Conservation (phyloP, 371 early-diverging fungal species). For the Rhizopus delemar region DNA sequence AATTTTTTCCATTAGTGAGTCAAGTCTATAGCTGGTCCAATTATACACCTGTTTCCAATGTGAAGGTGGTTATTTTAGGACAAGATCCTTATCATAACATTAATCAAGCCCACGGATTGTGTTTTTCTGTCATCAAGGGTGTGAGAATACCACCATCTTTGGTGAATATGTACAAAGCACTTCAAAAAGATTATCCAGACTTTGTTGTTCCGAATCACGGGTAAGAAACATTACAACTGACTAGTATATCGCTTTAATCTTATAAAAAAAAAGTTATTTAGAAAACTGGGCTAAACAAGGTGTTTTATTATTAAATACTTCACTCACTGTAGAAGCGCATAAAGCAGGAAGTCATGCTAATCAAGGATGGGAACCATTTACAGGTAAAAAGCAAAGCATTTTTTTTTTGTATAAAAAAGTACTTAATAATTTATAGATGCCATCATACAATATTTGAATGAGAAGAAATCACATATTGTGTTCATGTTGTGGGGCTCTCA, state of each 20-base stretch:
- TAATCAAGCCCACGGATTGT: constrained; percentile 92
- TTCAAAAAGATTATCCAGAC: constrained; percentile 71
- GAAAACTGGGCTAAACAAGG: constrained; percentile 89
- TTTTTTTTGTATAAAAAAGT: not conserved
- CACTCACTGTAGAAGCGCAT: constrained; percentile 88
- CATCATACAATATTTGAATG: not conserved
- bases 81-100: constrained; percentile 98
- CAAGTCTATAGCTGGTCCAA: constrained; percentile 85
- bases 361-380: constrained; percentile 91
- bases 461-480: not conserved
- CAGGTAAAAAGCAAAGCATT: constrained; percentile 50
- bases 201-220: constrained; percentile 67
- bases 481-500: constrained; percentile 73
- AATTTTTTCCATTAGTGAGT: constrained; percentile 27
- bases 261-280: constrained; percentile 41
- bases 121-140: constrained; percentile 84
- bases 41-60: constrained; percentile 61
- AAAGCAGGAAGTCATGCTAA: constrained; percentile 87
- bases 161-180: constrained; percentile 89
- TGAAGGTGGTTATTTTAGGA: constrained; percentile 88
- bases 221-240: constrained; percentile 17
- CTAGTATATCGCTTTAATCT: constrained; percentile 1
- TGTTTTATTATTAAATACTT: constrained; percentile 93
- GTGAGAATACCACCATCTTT: constrained; percentile 87
- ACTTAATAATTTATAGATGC: constrained; percentile 43